These are phyloP conservation scores for Pythium dissotocum DNA, from an alignment of 352 stramenopile species.

Conservation along the genomic window DNA sequence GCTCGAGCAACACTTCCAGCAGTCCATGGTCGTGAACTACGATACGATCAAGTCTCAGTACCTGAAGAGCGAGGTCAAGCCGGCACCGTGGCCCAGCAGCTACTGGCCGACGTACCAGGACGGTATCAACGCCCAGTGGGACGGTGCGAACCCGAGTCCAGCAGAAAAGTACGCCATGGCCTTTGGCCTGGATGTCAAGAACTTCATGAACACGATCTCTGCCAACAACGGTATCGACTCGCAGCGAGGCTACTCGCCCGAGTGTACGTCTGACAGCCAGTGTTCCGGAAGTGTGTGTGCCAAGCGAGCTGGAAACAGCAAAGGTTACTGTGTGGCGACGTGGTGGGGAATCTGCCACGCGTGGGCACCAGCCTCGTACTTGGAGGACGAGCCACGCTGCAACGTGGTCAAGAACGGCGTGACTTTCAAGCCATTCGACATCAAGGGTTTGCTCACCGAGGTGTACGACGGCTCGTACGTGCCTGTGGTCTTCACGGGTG, in stretches of 20 bases:
- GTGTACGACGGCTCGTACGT: conserved; percentile 29
- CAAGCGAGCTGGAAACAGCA: conserved; percentile 1
- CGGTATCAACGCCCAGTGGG: conserved; percentile 57
- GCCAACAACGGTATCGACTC: conserved; percentile 11
- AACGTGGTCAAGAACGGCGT: conserved; percentile 41
- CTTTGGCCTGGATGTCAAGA: conserved; percentile 13
- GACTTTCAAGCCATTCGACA: conserved; percentile 23
- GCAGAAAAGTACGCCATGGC: conserved; percentile 32
- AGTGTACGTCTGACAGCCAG: neutral
- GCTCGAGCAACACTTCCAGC: conserved; percentile 23
- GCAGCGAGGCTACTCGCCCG: neutral
- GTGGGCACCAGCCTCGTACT: conserved; percentile 9
- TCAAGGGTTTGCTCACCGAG: conserved; percentile 22
- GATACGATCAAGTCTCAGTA: conserved; percentile 22
- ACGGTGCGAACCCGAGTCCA: conserved; percentile 5
- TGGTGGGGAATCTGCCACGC: conserved; percentile 22
- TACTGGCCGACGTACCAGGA: conserved; percentile 71
- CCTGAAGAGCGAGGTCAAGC: neutral
- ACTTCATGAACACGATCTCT: conserved; percentile 31
- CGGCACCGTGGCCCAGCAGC: conserved; percentile 27
- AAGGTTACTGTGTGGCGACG: conserved; percentile 16
- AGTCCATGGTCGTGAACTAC: conserved; percentile 24
- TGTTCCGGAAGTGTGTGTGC: conserved; percentile 9
- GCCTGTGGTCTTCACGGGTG: conserved; percentile 44
- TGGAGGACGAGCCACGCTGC: conserved; percentile 10